These are phyloP conservation scores for Entophlyctis helioformis DNA, from an alignment of 192 early-diverging fungal genomes.

Conservation along the genomic window DNA sequence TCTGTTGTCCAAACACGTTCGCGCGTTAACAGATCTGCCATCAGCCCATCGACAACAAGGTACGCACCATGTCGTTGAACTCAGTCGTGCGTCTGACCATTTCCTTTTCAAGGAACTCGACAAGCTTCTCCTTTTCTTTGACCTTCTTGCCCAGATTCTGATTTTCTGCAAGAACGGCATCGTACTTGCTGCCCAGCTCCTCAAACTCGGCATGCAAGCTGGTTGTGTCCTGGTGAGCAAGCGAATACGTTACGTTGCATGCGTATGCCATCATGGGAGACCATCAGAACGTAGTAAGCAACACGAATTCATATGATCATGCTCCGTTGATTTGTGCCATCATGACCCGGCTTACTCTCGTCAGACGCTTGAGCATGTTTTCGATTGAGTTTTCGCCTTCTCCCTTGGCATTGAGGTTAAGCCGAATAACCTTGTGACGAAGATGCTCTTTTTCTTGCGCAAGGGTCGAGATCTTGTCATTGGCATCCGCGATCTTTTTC, in stretches of 20 bases:
- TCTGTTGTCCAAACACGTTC: constrained; percentile 10
- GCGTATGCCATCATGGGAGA: neutral
- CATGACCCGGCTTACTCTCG: constrained; percentile 11
- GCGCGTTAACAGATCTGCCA: neutral
- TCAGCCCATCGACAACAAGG: no score
- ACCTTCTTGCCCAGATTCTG: constrained; percentile 26
- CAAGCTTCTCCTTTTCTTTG: constrained; percentile 38
- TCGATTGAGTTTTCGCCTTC: constrained; percentile 49
- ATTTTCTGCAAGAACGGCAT: constrained; percentile 23
- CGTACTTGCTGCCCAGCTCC: constrained; percentile 33
- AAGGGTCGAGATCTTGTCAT: constrained; percentile 24
- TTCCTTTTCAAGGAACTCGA: constrained; percentile 42
- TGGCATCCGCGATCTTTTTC: constrained; percentile 25
- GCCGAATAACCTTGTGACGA: constrained; percentile 50
- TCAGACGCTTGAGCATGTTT: constrained; percentile 50
- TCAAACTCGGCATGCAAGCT: constrained; percentile 36
- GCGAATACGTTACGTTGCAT: neutral
- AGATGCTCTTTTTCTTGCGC: constrained; percentile 46
- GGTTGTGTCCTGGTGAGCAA: constrained; percentile 25
- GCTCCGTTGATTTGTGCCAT: no score
- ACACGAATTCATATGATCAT: constrained; percentile 1
- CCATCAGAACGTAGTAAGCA: neutral
- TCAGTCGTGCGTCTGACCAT: constrained; percentile 34
- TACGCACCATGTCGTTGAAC: constrained; percentile 32
- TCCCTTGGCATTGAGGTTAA: constrained; percentile 45